Base-by-base conservation (phyloP, 371 early-diverging fungal species). In the Saksenaea vasiformis region DNA sequence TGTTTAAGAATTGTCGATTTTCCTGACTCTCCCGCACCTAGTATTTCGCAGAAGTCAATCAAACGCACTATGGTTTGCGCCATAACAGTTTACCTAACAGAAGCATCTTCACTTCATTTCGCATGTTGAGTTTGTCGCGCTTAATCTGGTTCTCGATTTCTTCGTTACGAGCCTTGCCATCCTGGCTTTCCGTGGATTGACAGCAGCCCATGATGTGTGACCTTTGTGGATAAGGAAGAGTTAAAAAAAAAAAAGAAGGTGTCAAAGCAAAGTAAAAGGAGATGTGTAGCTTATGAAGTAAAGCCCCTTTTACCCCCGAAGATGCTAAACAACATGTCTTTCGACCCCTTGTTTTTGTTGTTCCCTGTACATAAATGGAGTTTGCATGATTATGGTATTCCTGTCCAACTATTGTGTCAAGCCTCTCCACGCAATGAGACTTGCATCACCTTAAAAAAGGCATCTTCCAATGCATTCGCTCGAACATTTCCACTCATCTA, bases 21-120 rank as follows among this genome's bases (percentile, higher is more conserved):
- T 38, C 98, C 98, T 5, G 96, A 95, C 83, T 98, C 98, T 69
- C 98, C 98, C 28, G 97, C 94, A 66, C 98, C 97, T 96, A 41
- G 1, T 24, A 60, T 19, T 24, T 54, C 13, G 28, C 37, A 41
- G 41, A 24, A 19, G 41, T 38, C 4, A 27, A 41, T 1, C 19
- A 38, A 19, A 44, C 17, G n/a, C 14, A 44, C n/a, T n/a, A 22
- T 22, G 22, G 11, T 39, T 11, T 39, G 11, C n/a, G 39, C 1
- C 11, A n/a, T 11, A 5, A 1, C n/a, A 5, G 5, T 39, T 73
- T 82, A 94, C 96, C 98, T 13, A 98, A 87, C 62, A 98, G 78
- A 43, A 98, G 82, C 90, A 97, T 92, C 87, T 98, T 98, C 67
- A 97, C 91, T 80, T 97, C 97, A 66, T 95, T 94, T 41, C 87